Percentiles rank a stretch among this genome's conserved stretches.
These are phyloP conservation scores for Centaurea solstitialis DNA, from an alignment of 129 eudicot species.

Conservation along the genomic window DNA sequence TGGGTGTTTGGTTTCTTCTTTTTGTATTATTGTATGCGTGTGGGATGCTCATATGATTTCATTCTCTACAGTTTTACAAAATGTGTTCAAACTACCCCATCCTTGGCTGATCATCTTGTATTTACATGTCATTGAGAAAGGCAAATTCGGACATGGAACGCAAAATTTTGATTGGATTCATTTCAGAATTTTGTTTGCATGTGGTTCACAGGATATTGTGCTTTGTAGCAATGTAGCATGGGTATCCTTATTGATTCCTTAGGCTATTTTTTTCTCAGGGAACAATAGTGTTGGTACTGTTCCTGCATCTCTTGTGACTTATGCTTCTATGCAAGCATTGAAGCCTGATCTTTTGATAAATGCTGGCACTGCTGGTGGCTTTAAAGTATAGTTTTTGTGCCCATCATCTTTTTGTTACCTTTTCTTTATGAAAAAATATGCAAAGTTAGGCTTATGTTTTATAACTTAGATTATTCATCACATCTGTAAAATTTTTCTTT, in stretches of 20 bases:
- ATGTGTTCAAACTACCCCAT: not conserved
- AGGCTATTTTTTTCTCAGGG: constrained; percentile 46
- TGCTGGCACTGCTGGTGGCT: constrained; percentile 94
- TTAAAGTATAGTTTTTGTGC: constrained; percentile 49
- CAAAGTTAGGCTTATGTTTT: not conserved
- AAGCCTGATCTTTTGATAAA: constrained; percentile 85
- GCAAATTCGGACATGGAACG: not conserved
- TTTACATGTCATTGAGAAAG: not conserved
- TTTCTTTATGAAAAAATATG: not conserved
- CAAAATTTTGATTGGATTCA: not conserved
- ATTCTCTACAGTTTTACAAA: not conserved
- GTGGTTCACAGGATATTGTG: not conserved
- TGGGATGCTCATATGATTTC: not conserved
- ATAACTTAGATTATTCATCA: not conserved
- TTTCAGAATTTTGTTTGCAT: too few relatives aligned
- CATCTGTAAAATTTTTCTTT: not conserved
- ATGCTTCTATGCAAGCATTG: constrained; percentile 83
- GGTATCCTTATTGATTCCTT: constrained; percentile 9
- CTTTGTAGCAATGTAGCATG: not conserved
- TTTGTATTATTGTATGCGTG: not conserved
- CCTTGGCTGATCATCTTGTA: not conserved
- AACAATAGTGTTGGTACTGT: constrained; percentile 76
- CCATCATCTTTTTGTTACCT: not conserved
- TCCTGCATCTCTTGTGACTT: constrained; percentile 80
- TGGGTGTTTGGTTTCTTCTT: constrained; percentile 22